Evolutionary conservation across 148 eudicot species (phyloP).

Genomic region (Chenopodium formosanum): DNA sequence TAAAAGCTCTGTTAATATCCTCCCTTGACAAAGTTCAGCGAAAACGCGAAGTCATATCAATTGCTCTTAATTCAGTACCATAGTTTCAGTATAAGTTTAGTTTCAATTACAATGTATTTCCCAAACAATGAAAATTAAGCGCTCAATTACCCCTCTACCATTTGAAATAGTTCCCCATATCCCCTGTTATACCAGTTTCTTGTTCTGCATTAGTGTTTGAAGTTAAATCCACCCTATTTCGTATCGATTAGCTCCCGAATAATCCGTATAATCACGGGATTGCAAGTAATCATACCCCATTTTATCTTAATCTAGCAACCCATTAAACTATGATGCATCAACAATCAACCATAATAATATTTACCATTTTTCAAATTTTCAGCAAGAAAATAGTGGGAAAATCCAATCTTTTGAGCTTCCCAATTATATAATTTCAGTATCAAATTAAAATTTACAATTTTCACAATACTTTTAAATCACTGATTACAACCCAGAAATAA

Average conservation of each 20-base stretch:
- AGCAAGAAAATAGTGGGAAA: background rate
- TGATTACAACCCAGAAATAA: background rate
- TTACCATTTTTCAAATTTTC: background rate
- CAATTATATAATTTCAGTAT: background rate
- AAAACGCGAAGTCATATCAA: background rate
- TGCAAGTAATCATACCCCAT: background rate
- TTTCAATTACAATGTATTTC: too few species aligned
- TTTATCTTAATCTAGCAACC: background rate
- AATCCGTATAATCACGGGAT: background rate
- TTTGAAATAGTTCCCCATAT: background rate
- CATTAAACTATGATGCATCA: background rate
- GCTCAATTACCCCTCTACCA: background rate
- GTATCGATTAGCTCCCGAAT: background rate
- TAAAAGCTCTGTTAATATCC: background rate
- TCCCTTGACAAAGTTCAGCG: background rate
- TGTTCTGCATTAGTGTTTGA: background rate
- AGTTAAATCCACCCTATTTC: background rate
- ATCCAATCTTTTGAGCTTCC: conserved; percentile 1
- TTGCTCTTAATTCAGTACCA: background rate
- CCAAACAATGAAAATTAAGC: background rate
- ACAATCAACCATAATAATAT: background rate
- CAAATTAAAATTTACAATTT: background rate
- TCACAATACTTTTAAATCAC: background rate
- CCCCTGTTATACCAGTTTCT: background rate
- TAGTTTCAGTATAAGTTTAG: background rate